A percentile compares a stretch with the other conserved stretches of the same genome.
phyloP scores from a whole-genome alignment of 495 filamentous ascomycete species.

The Aspergillus saccharolyticus region DNA sequence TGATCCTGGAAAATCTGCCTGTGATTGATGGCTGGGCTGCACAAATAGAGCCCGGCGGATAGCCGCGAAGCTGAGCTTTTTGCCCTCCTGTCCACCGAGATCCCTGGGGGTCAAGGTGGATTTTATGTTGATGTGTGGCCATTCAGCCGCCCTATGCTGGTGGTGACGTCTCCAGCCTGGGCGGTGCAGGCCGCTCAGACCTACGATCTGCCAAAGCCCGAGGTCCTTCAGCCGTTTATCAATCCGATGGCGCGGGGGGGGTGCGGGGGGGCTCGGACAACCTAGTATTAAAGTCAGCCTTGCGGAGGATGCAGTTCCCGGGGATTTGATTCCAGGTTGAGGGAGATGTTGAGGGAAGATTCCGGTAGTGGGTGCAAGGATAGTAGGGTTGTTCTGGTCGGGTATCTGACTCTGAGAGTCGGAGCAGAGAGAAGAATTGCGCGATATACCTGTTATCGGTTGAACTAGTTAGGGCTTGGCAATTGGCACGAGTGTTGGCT shows the following conservation, averaged over 20 bases:
- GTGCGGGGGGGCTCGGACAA: slow-evolving; percentile 1
- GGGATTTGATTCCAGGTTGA: not conserved
- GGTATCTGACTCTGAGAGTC: too few species aligned
- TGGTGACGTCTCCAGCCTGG: not conserved
- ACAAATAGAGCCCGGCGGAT: not conserved
- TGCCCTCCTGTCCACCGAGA: not conserved
- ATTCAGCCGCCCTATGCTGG: not conserved
- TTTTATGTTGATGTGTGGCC: slow-evolving; percentile 8
- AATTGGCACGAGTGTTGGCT: too few species aligned
- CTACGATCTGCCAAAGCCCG: slow-evolving; percentile 4
- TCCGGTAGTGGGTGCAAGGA: too few species aligned
- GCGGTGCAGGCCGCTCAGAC: slow-evolving; percentile 4
- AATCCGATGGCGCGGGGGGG: slow-evolving; percentile 6
- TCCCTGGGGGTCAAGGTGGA: not conserved
- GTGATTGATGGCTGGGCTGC: not conserved
- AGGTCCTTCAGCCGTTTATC: not conserved
- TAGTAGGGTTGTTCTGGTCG: too few species aligned
- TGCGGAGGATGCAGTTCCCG: too few species aligned
- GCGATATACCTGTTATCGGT: too few species aligned
- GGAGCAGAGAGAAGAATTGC: too few species aligned
- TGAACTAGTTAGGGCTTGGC: too few species aligned
- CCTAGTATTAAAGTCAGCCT: too few species aligned
- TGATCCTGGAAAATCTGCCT: not conserved
- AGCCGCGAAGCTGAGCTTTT: not conserved
- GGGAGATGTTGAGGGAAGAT: not conserved